Percentiles rank a stretch among this genome's conserved stretches.
phyloP scores from a whole-genome alignment of 306 rosid species.

The Glycyrrhiza uralensis region DNA sequence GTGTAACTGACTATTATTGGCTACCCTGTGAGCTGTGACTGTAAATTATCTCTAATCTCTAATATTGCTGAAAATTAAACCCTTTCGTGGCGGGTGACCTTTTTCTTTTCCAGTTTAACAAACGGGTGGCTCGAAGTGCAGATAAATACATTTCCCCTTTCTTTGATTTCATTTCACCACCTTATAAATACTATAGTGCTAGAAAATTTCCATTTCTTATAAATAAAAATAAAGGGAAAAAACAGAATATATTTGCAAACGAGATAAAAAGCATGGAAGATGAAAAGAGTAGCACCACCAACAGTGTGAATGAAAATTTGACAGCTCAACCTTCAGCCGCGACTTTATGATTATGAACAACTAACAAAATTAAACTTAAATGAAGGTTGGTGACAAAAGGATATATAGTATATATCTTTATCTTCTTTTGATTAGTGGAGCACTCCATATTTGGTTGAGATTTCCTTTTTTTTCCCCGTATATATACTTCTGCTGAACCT shows the following conservation, averaged over 20 bases:
- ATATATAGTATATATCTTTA: conserved; percentile 4
- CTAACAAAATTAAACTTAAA: conserved; percentile 26
- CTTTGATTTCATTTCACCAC: conserved; percentile 14
- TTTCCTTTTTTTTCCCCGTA: background rate
- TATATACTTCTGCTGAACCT: conserved; percentile 16
- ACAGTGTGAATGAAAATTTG: conserved; percentile 38
- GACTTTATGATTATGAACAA: conserved; percentile 36
- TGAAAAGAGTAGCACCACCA: conserved; percentile 39
- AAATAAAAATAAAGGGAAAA: background rate
- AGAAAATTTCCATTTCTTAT: background rate
- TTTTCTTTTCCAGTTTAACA: conserved; percentile 2
- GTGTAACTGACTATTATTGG: background rate
- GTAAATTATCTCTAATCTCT: conserved; percentile 13
- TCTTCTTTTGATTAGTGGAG: conserved; percentile 28
- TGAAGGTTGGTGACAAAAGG: conserved; percentile 36
- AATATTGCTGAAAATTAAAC: background rate
- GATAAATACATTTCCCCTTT: background rate
- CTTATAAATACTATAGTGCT: background rate
- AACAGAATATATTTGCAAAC: background rate
- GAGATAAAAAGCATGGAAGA: background rate
- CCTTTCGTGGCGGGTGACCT: conserved; percentile 25
- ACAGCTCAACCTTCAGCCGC: conserved; percentile 58
- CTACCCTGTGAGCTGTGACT: too few species aligned
- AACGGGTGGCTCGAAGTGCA: background rate
- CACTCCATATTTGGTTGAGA: conserved; percentile 10